Percentiles rank a stretch among this genome's conserved stretches.
Conservation (phyloP, 2,329 filamentous ascomycete species). For the Penicillium nordicum region DNA sequence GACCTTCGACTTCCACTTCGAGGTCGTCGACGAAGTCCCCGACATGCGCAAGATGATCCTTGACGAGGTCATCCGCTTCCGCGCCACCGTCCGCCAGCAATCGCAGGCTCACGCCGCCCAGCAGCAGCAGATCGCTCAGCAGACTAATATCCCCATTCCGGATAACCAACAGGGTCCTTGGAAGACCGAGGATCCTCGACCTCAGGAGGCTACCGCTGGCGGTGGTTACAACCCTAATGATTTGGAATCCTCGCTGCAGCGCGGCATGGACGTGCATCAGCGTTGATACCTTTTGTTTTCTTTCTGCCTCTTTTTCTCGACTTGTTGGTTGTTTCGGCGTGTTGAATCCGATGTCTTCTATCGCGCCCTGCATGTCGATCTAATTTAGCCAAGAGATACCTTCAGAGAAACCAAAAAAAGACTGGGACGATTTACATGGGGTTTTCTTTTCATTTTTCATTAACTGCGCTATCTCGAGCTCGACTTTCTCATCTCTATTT, state of each 20-base stretch:
- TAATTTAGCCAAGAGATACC: constrained; percentile 30
- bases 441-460: not conserved
- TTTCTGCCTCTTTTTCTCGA: not conserved
- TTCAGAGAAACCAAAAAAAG: constrained; percentile 24
- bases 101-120: constrained; percentile 43
- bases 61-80: constrained; percentile 87
- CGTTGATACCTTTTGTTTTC: constrained; percentile 11
- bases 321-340: constrained; percentile 14
- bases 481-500: not conserved
- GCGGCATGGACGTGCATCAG: constrained; percentile 53
- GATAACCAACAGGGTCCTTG: constrained; percentile 55
- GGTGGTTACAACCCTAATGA: constrained; percentile 42
- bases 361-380: constrained; percentile 24
- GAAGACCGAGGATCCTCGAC: constrained; percentile 60
- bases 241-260: constrained; percentile 52
- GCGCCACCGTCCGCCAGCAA: constrained; percentile 56
- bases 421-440: constrained; percentile 19
- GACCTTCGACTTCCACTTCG: constrained; percentile 97
- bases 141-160: constrained; percentile 59
- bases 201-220: constrained; percentile 53
- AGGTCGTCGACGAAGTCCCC: constrained; percentile 89
- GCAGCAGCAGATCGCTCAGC: constrained; percentile 42
- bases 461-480: not conserved
- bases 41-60: constrained; percentile 98
- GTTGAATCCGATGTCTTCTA: constrained; percentile 11